Conservation (phyloP, 2,329 filamentous ascomycete genomes). For the Thelonectria olida region DNA sequence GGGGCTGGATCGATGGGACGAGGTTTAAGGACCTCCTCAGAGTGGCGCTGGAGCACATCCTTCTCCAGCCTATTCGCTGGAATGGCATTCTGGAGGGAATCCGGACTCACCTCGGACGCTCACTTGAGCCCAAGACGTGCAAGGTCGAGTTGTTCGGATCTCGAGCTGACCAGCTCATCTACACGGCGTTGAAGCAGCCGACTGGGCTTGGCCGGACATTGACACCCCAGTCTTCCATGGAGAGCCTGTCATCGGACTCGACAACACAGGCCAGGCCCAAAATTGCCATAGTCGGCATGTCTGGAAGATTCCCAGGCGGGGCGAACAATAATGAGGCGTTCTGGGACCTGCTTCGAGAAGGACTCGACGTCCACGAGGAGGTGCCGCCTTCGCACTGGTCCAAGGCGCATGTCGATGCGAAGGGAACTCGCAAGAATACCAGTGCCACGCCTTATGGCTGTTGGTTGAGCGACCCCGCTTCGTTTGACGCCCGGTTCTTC, state of each 20-base stretch:
- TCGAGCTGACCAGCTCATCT: background rate
- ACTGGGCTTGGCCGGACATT: background rate
- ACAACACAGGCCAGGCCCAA: slow-evolving; percentile 3
- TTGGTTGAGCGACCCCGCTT: slow-evolving; percentile 69
- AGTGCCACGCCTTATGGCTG: slow-evolving; percentile 45
- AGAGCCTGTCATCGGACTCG: background rate
- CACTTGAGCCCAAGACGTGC: background rate
- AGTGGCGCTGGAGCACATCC: background rate
- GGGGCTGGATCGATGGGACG: background rate
- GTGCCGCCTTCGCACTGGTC: slow-evolving; percentile 46
- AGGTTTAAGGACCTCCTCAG: background rate
- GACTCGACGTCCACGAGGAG: slow-evolving; percentile 67
- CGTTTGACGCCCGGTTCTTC: slow-evolving; percentile 76
- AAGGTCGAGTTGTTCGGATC: background rate
- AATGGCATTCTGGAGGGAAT: background rate
- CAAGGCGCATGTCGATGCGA: slow-evolving; percentile 51
- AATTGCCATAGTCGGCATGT: slow-evolving; percentile 69
- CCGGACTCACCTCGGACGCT: background rate
- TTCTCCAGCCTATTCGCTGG: background rate
- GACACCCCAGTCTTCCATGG: background rate
- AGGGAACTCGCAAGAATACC: slow-evolving; percentile 70
- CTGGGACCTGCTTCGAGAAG: slow-evolving; percentile 71
- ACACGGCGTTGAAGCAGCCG: background rate
- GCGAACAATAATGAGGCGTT: slow-evolving; percentile 66
- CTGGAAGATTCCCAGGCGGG: slow-evolving; percentile 66